Evolutionary conservation across 1,284 basidiomycete genomes (phyloP).

Genomic region (Xanthoconium separans): DNA sequence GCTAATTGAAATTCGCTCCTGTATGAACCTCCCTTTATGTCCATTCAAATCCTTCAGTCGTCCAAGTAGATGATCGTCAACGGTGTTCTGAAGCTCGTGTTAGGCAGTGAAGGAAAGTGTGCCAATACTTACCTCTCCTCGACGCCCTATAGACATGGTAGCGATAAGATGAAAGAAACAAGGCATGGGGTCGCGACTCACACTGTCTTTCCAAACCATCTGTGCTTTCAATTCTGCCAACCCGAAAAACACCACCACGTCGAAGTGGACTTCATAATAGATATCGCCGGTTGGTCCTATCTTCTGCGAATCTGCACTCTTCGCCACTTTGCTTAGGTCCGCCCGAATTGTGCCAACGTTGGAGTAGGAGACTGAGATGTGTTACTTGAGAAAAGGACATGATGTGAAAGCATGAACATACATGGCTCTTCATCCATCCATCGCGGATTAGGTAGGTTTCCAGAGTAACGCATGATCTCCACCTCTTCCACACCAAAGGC

Average conservation of each 20-base stretch:
- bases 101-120: not conserved
- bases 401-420: not conserved
- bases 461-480: not conserved
- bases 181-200: not conserved
- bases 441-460: not conserved
- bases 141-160: not conserved
- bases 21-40: no score
- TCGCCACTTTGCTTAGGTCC: not conserved
- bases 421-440: not conserved
- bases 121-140: not conserved
- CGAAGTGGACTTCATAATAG: not conserved
- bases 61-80: not conserved
- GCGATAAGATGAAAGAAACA: not conserved
- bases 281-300: not conserved
- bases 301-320: not conserved
- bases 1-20: no score
- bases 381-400: not conserved
- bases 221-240: not conserved
- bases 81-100: not conserved
- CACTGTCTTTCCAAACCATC: not conserved
- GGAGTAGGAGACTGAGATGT: not conserved
- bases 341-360: not conserved
- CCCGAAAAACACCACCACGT: not conserved
- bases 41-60: constrained; percentile 5
- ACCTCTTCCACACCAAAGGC: not conserved